A percentile compares a stretch with the other conserved stretches of the same genome.
phyloP scores from a whole-genome alignment of 108 stramenopile species.

The Fragilaria crotonensis region DNA sequence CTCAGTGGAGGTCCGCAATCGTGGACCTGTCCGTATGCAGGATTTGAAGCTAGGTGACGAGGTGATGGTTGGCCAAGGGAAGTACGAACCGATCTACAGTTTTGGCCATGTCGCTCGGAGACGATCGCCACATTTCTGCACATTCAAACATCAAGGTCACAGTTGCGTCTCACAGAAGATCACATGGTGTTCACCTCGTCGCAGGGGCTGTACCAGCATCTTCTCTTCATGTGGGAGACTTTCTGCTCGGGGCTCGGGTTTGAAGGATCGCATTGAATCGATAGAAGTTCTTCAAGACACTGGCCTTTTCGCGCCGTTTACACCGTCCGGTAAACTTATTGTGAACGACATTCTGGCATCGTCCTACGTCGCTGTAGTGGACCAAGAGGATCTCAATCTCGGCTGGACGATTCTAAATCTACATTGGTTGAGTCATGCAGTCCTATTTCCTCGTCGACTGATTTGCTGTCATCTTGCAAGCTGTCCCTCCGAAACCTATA shows the following conservation, averaged over 20 bases:
- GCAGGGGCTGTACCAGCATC: background rate
- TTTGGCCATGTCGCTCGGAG: background rate
- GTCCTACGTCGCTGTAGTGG: background rate
- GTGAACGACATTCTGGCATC: background rate
- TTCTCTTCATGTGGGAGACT: background rate
- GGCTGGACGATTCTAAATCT: background rate
- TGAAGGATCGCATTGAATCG: background rate
- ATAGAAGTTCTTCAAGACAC: background rate
- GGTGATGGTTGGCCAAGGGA: background rate
- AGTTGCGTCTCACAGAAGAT: background rate
- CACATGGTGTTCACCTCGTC: background rate
- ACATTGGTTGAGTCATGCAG: background rate
- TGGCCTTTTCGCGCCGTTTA: background rate
- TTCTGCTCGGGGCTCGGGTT: background rate
- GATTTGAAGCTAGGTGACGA: background rate
- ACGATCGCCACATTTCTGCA: background rate
- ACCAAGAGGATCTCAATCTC: background rate
- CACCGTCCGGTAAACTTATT: background rate
- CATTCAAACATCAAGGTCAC: background rate
- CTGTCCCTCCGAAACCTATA: background rate
- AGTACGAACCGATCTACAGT: background rate
- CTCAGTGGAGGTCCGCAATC: background rate
- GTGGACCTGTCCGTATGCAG: background rate
- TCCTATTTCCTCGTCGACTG: background rate
- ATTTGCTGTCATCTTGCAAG: background rate